Conservation (phyloP, 768 basidiomycete genomes). For the Xerocomellus intermedius region DNA sequence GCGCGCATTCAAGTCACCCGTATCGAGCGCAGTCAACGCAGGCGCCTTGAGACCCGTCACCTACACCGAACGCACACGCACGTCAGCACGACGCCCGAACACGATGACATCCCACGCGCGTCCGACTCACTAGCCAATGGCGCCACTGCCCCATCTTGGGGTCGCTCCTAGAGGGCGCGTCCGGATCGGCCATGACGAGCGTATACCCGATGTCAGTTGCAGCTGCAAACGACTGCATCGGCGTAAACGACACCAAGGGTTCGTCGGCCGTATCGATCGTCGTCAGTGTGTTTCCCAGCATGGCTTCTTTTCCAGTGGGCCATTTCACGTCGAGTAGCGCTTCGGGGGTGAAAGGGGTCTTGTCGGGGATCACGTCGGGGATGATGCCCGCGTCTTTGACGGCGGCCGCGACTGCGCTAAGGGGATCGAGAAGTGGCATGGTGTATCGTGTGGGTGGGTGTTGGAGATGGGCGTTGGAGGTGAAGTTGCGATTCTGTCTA, state of each 20-base stretch:
- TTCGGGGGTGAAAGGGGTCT: constrained; percentile 25
- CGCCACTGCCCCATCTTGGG: constrained; percentile 53
- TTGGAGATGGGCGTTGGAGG: background rate
- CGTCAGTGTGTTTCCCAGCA: constrained; percentile 39
- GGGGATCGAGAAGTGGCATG: constrained; percentile 29
- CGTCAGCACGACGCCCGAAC: background rate
- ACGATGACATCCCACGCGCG: background rate
- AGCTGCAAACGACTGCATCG: constrained; percentile 37
- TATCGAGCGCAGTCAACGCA: constrained; percentile 28
- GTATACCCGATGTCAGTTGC: constrained; percentile 43
- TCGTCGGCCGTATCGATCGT: constrained; percentile 45
- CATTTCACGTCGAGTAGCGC: constrained; percentile 30
- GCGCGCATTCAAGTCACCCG: constrained; percentile 35
- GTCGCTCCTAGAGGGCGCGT: constrained; percentile 50
- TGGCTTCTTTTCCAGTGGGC: constrained; percentile 31
- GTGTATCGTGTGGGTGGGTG: background rate
- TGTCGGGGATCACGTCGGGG: constrained; percentile 31
- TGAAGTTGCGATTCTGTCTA: background rate
- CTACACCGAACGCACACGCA: constrained; percentile 14
- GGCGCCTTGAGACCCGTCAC: constrained; percentile 41
- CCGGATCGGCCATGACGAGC: constrained; percentile 57
- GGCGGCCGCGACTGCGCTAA: constrained; percentile 18
- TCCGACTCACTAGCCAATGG: constrained; percentile 51
- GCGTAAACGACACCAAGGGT: constrained; percentile 47
- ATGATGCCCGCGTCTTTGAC: constrained; percentile 23